Evolutionary conservation across 2,329 filamentous ascomycete species (phyloP), one percentile per base, ranked within the genome.

Genomic region (Alternaria infectoria): DNA sequence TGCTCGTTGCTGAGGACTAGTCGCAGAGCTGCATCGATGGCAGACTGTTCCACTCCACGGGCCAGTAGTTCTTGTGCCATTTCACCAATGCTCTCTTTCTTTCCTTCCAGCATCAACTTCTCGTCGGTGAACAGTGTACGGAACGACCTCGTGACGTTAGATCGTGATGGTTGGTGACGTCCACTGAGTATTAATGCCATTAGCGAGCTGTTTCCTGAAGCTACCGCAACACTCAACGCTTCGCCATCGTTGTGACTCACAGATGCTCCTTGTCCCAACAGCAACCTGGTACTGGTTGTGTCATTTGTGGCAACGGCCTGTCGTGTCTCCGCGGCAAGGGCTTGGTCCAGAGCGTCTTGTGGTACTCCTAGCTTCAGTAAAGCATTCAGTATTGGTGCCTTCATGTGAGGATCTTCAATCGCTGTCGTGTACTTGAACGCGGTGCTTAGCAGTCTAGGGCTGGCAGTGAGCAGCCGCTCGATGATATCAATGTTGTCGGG

Each of bases 191-290:
- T 80, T 50, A 82, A 79, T 51, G 76, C 78, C 3, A 87, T 84
- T 66, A 89, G 82, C 12, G 81, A 78, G 6, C 81, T 73, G 52
- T 87, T 83, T 7, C 84, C 86, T 46, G 81, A 83, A 2, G 83
- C 83, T 2, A 88, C 85, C 2, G 87, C 87, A 54, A 83, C 78
- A 57, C 84, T 83, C 7, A 90, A 74, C 2, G 86, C 84, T 69
- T 87, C 80, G 7, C 88, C 88, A 52, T 84, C 75, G 40, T 85
- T 82, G 69, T 83, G 81, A 67, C 88, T 84, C 61, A 86, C 81
- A 66, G 74, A 74, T 62, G 74, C 77, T 65, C 76, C 76, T 49
- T 77, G 64, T 19, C 69, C 64, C 30, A 79, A 62, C 6, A 80
- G 71, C 49, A 79, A 60, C 44, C 69, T 66, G 1, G 75, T 63